phyloP scores from a whole-genome alignment of 169 alveolate genomes.

The Plasmodium gonderi region DNA sequence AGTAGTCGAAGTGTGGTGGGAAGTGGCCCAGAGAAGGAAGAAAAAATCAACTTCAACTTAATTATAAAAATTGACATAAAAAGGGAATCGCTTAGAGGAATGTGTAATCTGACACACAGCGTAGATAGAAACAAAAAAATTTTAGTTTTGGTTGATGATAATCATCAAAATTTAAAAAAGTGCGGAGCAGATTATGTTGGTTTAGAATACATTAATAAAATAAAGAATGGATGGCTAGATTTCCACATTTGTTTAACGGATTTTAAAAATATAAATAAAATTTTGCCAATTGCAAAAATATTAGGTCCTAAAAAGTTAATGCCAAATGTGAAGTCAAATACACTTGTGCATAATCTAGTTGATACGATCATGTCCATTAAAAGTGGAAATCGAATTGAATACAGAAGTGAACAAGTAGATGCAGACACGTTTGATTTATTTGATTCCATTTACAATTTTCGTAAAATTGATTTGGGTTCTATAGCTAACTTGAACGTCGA shows the following conservation, averaged over 20 bases:
- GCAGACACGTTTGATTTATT: slow-evolving; percentile 28
- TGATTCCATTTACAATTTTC: slow-evolving; percentile 20
- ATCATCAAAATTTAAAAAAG: slow-evolving; percentile 21
- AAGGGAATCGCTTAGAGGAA: slow-evolving; percentile 70
- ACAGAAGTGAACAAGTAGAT: slow-evolving; percentile 77
- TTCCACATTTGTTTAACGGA: slow-evolving; percentile 91
- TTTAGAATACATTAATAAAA: slow-evolving; percentile 78
- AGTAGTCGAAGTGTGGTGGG: too few relatives aligned
- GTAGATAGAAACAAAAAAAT: slow-evolving; percentile 63
- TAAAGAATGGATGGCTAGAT: slow-evolving; percentile 89
- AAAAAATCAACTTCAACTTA: slow-evolving; percentile 23
- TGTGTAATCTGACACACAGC: slow-evolving; percentile 59
- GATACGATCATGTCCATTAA: slow-evolving; percentile 78
- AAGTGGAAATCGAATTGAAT: slow-evolving; percentile 81
- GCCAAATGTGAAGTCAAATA: slow-evolving; percentile 93
- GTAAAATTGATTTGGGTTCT: slow-evolving; percentile 12
- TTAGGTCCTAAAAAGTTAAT: slow-evolving; percentile 94
- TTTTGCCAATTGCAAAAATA: slow-evolving; percentile 90
- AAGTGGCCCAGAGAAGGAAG: background rate
- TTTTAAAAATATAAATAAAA: slow-evolving; percentile 86
- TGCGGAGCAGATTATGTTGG: slow-evolving; percentile 85
- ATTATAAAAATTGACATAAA: slow-evolving; percentile 53
- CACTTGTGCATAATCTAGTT: slow-evolving; percentile 76
- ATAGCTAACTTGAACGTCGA: slow-evolving; percentile 31
- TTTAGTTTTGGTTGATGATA: slow-evolving; percentile 44